Conservation (phyloP, 306 rosid genomes). For the Bauhinia variegata region DNA sequence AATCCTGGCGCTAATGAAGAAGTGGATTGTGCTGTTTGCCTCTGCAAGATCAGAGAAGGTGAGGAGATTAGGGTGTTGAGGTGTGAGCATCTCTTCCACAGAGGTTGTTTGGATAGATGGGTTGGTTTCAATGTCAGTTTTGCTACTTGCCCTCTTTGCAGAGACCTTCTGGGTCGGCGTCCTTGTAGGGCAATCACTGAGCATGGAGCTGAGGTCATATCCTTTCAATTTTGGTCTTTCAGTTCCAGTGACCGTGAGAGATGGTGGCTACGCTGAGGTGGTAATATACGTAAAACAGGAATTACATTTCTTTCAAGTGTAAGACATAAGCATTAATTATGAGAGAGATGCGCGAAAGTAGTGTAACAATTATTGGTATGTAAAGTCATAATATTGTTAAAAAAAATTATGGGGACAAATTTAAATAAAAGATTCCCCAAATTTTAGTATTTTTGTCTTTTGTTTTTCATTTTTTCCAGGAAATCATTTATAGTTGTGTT, state of each 20-base stretch:
- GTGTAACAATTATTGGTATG: not conserved
- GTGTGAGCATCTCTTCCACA: slow-evolving; percentile 51
- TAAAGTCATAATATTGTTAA: no score
- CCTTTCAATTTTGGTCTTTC: not conserved
- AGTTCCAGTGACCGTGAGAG: not conserved
- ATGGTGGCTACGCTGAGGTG: not conserved
- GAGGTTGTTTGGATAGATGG: slow-evolving; percentile 51
- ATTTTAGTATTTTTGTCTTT: no score
- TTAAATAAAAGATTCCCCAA: no score
- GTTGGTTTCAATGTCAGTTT: slow-evolving; percentile 5
- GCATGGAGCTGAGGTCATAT: not conserved
- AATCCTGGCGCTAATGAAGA: not conserved
- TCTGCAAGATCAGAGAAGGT: slow-evolving; percentile 43
- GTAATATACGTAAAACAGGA: no score
- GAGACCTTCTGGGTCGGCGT: slow-evolving; percentile 33
- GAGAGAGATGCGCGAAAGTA: no score
- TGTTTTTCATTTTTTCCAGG: no score
- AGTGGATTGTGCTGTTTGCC: slow-evolving; percentile 52
- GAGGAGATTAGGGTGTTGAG: slow-evolving; percentile 50
- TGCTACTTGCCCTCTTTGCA: slow-evolving; percentile 57
- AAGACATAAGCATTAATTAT: no score
- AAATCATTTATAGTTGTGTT: no score
- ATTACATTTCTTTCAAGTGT: no score
- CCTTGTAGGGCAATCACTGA: not conserved
- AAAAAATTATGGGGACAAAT: no score